Evolutionary conservation across 257 asterid genomes (phyloP), one percentile per base, ranked within the genome.

Genomic region (Solanum chmielewskii): DNA sequence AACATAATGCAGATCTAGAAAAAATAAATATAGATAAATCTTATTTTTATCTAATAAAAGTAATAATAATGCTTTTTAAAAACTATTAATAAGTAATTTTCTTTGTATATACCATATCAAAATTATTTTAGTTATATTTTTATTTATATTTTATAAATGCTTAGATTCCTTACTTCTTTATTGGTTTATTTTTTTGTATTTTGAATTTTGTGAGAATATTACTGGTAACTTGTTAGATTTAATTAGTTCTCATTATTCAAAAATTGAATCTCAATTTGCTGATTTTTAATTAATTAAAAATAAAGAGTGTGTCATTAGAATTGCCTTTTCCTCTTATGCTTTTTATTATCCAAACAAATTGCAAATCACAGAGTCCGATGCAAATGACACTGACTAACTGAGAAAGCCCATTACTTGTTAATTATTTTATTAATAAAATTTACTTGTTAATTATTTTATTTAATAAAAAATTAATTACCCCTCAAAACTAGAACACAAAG

Each of bases 11-110:
- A 37, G 6, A 37, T 37, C 3, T 59, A 23, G 7, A 23, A n/a
- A 21, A n/a, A 10, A 6, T 21, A 60, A 15, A 9, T 10, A 3
- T 10, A 10, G 0, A 3, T 0, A 62, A 62, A 62, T 0, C 0
- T 23, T 62, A 62, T 62, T 2, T 2, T 13, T 23, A 23, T 23
- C 1, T 62, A 2, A 6, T 23, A 0, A 4, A 23, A 11, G 1
- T 60, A 60, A 3, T 9, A 23, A 21, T 1, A 9, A 2, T 60
- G 0, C 4, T 9, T 60, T 5, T 0, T 0, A 23, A 60, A 60
- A 11, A 60, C 0, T 12, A 10, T 60, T 2, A 2, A 1, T 23
- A 4, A 60, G 29, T 37, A 37, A 37, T 37, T 37, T 37, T 5
- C 39, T 37, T 37, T 37, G 39, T 37, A 37, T 37, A 37, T 37